Conservation (phyloP, 164 flowering plant genomes). For the Vitis vinifera region DNA sequence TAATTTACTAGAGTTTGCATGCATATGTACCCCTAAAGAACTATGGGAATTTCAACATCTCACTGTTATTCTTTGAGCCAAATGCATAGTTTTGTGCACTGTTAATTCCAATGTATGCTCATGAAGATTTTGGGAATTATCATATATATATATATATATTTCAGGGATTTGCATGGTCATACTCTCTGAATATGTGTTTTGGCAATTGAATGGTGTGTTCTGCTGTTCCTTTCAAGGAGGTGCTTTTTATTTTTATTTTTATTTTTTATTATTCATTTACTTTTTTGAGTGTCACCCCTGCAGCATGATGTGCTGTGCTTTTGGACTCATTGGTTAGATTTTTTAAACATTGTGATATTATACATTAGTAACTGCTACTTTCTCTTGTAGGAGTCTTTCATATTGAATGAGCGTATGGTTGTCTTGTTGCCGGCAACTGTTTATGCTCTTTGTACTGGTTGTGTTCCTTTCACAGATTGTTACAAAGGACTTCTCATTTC, state of each 20-base stretch:
- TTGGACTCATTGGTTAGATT: neutral
- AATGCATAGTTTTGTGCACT: too few species aligned
- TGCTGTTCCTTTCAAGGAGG: neutral
- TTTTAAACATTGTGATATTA: neutral
- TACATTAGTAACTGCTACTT: neutral
- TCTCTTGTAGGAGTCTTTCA: conserved; percentile 48
- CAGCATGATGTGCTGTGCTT: neutral
- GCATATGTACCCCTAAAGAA: too few species aligned
- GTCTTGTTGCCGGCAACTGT: conserved; percentile 67
- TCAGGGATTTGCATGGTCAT: neutral
- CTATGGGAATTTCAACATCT: too few species aligned
- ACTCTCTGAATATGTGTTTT: neutral
- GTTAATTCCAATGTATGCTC: too few species aligned
- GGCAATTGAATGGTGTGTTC: neutral
- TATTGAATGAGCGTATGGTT: conserved; percentile 48
- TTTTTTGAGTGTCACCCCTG: neutral
- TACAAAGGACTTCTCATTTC: conserved; percentile 16
- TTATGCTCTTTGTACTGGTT: conserved; percentile 76
- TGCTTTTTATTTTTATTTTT: neutral
- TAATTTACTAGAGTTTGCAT: too few species aligned
- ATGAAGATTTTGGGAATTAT: too few species aligned
- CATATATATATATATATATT: too few species aligned
- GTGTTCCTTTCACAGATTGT: conserved; percentile 31
- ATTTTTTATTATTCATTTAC: neutral
- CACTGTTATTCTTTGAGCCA: too few species aligned